Percentiles rank a stretch among this genome's conserved stretches.
phyloP scores from a whole-genome alignment of 2,329 filamentous ascomycete species.

The Spiromastix sp. region DNA sequence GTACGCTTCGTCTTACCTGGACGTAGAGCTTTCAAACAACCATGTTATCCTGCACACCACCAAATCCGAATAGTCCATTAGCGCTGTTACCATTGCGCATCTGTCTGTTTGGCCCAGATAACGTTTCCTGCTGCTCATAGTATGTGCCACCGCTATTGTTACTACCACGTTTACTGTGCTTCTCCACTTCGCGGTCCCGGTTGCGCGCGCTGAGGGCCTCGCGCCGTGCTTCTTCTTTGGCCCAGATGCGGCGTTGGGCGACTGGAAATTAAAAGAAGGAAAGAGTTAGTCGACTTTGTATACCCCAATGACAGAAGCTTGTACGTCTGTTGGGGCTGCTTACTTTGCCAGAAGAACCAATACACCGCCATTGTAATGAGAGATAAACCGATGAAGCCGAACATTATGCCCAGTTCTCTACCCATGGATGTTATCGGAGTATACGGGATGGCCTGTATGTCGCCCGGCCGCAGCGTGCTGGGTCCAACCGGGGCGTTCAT shows the following conservation, averaged over 20 bases:
- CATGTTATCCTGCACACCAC: constrained; percentile 7
- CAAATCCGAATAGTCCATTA: constrained; percentile 9
- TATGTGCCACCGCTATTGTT: too few relatives aligned
- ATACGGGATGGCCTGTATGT: constrained; percentile 9
- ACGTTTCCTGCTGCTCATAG: too few relatives aligned
- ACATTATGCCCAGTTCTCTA: constrained; percentile 29
- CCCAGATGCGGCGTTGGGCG: constrained; percentile 16
- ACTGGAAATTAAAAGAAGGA: constrained; percentile 8
- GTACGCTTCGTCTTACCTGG: too few relatives aligned
- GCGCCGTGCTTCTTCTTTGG: constrained; percentile 22
- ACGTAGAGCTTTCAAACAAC: too few relatives aligned
- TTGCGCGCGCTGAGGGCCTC: constrained; percentile 16
- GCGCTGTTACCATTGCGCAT: constrained; percentile 8
- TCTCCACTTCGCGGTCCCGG: constrained; percentile 7
- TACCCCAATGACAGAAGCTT: too few relatives aligned
- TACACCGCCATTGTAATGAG: constrained; percentile 12
- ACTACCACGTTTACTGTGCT: too few relatives aligned
- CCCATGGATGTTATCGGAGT: constrained; percentile 22
- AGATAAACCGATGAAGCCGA: constrained; percentile 26
- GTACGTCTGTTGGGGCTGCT: neutral
- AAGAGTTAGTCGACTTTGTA: too few relatives aligned
- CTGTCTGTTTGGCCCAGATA: too few relatives aligned
- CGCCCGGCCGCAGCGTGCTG: constrained; percentile 1
- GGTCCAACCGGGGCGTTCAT: constrained; percentile 2
- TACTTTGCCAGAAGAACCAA: constrained; percentile 6